Percentiles rank a stretch among this genome's conserved stretches.
Conservation (phyloP, 148 eudicot species). For the Agrostemma githago region DNA sequence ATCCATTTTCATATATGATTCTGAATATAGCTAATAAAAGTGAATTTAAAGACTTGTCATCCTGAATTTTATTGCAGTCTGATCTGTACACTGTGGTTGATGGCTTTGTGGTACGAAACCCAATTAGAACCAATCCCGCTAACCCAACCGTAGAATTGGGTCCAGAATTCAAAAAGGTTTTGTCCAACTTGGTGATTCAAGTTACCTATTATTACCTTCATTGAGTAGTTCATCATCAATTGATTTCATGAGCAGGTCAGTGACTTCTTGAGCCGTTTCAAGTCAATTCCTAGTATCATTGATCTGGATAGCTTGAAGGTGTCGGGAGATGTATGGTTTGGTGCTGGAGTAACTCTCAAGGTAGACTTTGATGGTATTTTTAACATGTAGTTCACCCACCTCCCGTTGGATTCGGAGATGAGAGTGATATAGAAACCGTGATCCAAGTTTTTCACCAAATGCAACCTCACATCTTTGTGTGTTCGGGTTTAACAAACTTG, state of each 20-base stretch:
- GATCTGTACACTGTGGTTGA: constrained; percentile 83
- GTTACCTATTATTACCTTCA: background rate
- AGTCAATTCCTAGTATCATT: constrained; percentile 90
- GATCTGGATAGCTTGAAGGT: constrained; percentile 92
- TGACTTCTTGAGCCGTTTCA: constrained; percentile 81
- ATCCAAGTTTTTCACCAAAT: background rate
- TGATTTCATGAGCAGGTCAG: constrained; percentile 48
- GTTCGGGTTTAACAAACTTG: background rate
- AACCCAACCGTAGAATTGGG: constrained; percentile 97
- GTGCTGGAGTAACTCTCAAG: constrained; percentile 71
- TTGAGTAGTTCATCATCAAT: background rate
- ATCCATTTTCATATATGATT: background rate
- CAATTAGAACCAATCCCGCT: constrained; percentile 66
- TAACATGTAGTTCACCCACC: background rate
- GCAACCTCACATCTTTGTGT: background rate
- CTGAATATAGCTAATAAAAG: background rate
- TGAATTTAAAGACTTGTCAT: background rate
- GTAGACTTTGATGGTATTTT: constrained; percentile 29
- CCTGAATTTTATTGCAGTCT: constrained; percentile 46
- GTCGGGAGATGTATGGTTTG: constrained; percentile 90
- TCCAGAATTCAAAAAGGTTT: constrained; percentile 94
- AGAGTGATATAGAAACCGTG: background rate
- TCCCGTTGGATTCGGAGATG: background rate
- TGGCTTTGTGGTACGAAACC: constrained; percentile 74
- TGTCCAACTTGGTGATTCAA: constrained; percentile 2